These are phyloP conservation scores for Neocallimastix lanati DNA, from an alignment of 192 early-diverging fungal genomes.

Conservation along the genomic window DNA sequence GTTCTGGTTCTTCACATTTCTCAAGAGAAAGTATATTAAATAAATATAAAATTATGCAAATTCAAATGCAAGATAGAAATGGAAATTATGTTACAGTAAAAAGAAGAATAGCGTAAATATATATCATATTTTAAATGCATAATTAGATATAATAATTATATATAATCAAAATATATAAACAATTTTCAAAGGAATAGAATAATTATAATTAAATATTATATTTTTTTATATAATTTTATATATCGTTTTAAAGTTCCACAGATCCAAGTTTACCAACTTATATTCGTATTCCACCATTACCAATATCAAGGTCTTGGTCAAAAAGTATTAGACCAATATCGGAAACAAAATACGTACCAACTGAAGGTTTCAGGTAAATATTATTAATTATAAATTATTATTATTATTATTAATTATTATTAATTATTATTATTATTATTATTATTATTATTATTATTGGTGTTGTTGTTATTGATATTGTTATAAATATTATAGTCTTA, in stretches of 20 bases:
- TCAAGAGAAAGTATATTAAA: slow-evolving; percentile 56
- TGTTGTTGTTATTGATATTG: background rate
- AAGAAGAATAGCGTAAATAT: slow-evolving; percentile 56
- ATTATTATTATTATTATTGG: background rate
- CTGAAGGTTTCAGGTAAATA: slow-evolving; percentile 6
- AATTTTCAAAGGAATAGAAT: too few relatives aligned
- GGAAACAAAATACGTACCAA: slow-evolving; percentile 8
- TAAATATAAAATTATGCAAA: slow-evolving; percentile 72
- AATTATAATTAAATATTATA: too few relatives aligned
- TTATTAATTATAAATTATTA: slow-evolving; percentile 1
- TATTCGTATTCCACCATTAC: slow-evolving; percentile 65
- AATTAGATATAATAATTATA: too few relatives aligned
- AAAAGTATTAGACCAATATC: slow-evolving; percentile 41
- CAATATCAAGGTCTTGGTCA: slow-evolving; percentile 74
- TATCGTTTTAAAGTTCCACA: slow-evolving; percentile 22
- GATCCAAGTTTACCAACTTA: slow-evolving; percentile 76
- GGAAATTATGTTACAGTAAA: slow-evolving; percentile 74
- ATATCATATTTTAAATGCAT: too few relatives aligned
- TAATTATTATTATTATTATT: too few relatives aligned
- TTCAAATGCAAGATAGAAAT: slow-evolving; percentile 64
- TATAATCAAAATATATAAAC: too few relatives aligned
- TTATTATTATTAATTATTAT: background rate
- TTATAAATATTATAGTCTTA: too few relatives aligned
- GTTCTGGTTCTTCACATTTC: slow-evolving; percentile 12
- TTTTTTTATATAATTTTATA: background rate